Evolutionary conservation across 2,329 filamentous ascomycete genomes (phyloP), one percentile per base, ranked within the genome.

Genomic region (Fusarium tuaranense): DNA sequence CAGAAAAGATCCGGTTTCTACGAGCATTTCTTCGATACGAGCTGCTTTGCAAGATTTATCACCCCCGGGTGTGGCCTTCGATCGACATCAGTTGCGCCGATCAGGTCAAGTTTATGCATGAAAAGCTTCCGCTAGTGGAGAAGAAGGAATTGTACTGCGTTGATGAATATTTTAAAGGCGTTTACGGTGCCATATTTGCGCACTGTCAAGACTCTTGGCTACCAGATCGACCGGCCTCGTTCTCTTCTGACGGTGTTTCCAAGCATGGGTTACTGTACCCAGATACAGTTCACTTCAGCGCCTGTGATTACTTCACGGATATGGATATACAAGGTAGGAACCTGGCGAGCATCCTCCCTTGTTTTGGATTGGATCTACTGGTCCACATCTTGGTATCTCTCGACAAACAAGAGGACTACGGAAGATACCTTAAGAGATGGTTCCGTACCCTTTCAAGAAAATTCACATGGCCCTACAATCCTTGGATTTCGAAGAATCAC

Each of bases 21-120:
- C 36, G 36, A 2, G 46, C 60, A 2, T 72, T 72, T 34, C 2
- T 36, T 3, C 51, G 22, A 14, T 59, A 72, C 12, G 70, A 72
- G 53, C n/a, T 72, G 1, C 16, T 69, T 8, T 72, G 65, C 10
- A 65, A 38, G 14, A 5, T 65, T 2, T 25, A 58, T 25, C 41
- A 53, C 7, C 57, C 34, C 3, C 36, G 14, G 8, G 32, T 44
- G 8, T 62, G 55, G 57, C 12, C 20, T 32, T 16, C 1, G 9
- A 25, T 65, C 13, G 13, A 55, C 2, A 46, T 4, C 20, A 4
- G 7, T 38, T 48, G 18, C 13, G 20, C 38, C 6, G 18, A 27
- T 6, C 22, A 12, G 20, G 18, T 30, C 20, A 8, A 7, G 20
- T 2, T 14, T 5, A 6, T 20, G 0, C 12, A 48, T 18, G 51